Conservation (phyloP, 768 basidiomycete genomes). For the Fibroporia radiculosa region DNA sequence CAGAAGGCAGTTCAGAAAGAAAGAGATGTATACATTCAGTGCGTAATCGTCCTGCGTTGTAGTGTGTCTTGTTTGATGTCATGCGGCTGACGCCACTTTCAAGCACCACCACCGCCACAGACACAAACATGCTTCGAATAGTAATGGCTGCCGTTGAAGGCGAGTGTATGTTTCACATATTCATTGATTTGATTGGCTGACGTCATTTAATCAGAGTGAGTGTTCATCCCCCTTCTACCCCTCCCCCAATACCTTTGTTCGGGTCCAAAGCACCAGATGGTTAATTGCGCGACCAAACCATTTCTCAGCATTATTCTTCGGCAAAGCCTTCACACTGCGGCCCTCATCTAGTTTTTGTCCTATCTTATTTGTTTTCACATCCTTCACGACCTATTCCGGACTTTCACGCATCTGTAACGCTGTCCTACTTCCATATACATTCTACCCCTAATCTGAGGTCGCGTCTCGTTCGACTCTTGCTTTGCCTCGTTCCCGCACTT, state of each 20-base stretch:
- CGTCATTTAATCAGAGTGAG: constrained; percentile 54
- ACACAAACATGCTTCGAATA: constrained; percentile 79
- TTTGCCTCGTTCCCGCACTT: constrained; percentile 4
- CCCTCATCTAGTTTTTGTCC: constrained; percentile 41
- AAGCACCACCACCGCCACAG: constrained; percentile 86
- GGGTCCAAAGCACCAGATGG: neutral
- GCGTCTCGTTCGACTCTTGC: constrained; percentile 10
- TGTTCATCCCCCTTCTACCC: constrained; percentile 24
- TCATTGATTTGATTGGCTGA: constrained; percentile 7
- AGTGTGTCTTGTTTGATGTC: neutral
- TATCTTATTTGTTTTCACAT: constrained; percentile 2
- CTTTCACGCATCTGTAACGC: constrained; percentile 2
- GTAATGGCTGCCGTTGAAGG: constrained; percentile 98
- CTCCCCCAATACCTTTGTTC: constrained; percentile 18
- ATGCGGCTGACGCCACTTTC: constrained; percentile 2
- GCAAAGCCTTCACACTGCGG: constrained; percentile 55
- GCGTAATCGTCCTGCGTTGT: constrained; percentile 27
- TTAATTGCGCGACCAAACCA: constrained; percentile 20
- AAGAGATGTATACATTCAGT: constrained; percentile 93
- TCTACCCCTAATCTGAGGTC: neutral
- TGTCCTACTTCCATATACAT: neutral
- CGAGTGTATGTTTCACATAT: constrained; percentile 28
- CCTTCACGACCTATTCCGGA: constrained; percentile 6
- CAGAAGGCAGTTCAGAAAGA: constrained; percentile 83
- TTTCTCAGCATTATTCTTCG: constrained; percentile 59